Conservation (phyloP, 192 early-diverging fungal species). For the Chytriomyces confervae region DNA sequence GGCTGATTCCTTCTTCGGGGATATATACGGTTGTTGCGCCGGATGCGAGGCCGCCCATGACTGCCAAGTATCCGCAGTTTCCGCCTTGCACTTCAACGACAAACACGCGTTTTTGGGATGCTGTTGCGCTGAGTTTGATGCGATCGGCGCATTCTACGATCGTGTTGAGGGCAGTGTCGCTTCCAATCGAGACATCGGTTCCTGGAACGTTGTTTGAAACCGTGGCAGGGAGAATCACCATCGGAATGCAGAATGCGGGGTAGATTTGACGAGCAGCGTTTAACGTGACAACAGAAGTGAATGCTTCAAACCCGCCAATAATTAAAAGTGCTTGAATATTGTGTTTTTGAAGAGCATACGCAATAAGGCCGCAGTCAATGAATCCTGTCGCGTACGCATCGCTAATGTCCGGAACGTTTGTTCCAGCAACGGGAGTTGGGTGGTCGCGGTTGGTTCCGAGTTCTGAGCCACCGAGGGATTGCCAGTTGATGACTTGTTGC, state of each 20-base stretch:
- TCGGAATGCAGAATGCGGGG: constrained; percentile 93
- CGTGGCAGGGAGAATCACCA: constrained; percentile 91
- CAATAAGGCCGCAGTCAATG: constrained; percentile 84
- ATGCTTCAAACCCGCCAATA: constrained; percentile 97
- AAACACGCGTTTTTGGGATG: constrained; percentile 90
- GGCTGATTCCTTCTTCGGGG: constrained; percentile 87
- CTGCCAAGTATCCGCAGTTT: constrained; percentile 88
- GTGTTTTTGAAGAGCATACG: constrained; percentile 90
- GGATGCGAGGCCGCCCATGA: constrained; percentile 80
- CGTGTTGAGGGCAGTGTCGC: constrained; percentile 94
- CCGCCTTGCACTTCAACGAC: constrained; percentile 98
- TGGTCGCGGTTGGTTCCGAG: constrained; percentile 95
- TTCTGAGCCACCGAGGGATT: constrained; percentile 87
- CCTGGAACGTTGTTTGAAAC: constrained; percentile 98
- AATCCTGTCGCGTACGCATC: constrained; percentile 40
- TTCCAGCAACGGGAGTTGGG: constrained; percentile 67
- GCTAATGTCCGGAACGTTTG: constrained; percentile 34
- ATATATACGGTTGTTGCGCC: constrained; percentile 94
- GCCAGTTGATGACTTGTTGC: constrained; percentile 90
- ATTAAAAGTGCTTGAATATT: constrained; percentile 89
- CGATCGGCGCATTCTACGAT: constrained; percentile 90
- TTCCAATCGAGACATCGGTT: constrained; percentile 91
- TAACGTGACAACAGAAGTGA: constrained; percentile 76
- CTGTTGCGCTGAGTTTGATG: constrained; percentile 91
- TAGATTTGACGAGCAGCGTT: constrained; percentile 75